A percentile compares a stretch with the other conserved stretches of the same genome.
Conservation (phyloP, 805 yeast genomes). For the Yarrowia hollandica region DNA sequence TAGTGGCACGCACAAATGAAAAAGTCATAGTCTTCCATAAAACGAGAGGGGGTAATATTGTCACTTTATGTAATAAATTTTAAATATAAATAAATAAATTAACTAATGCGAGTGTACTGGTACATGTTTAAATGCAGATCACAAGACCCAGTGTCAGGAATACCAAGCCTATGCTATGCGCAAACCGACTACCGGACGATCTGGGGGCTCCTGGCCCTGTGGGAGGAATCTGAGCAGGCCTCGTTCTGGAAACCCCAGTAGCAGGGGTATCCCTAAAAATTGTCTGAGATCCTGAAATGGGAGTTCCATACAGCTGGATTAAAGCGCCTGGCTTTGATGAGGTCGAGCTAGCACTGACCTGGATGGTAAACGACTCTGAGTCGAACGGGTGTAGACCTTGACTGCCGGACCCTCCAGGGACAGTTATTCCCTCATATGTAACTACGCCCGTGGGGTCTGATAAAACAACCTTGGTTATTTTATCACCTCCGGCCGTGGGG, state of each 20-base stretch:
- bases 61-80: no score
- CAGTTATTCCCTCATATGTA: slow-evolving; percentile 24
- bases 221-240: neutral
- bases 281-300: slow-evolving; percentile 7
- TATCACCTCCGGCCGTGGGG: slow-evolving; percentile 1
- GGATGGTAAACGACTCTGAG: neutral
- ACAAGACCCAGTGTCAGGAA: neutral
- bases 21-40: no score
- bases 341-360: slow-evolving; percentile 6
- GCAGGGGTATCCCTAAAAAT: neutral
- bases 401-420: neutral
- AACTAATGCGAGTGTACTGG: no score
- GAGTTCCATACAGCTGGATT: slow-evolving; percentile 10
- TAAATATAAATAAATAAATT: no score
- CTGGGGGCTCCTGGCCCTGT: neutral
- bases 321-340: neutral
- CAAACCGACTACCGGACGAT: neutral
- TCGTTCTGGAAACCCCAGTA: neutral
- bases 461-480: neutral
- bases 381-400: neutral
- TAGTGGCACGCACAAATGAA: no score
- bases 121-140: neutral
- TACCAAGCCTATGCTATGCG: neutral
- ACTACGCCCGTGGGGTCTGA: slow-evolving; percentile 8
- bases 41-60: no score